Base-by-base conservation (phyloP, 768 basidiomycete genomes). In the Tylopilus sp. region DNA sequence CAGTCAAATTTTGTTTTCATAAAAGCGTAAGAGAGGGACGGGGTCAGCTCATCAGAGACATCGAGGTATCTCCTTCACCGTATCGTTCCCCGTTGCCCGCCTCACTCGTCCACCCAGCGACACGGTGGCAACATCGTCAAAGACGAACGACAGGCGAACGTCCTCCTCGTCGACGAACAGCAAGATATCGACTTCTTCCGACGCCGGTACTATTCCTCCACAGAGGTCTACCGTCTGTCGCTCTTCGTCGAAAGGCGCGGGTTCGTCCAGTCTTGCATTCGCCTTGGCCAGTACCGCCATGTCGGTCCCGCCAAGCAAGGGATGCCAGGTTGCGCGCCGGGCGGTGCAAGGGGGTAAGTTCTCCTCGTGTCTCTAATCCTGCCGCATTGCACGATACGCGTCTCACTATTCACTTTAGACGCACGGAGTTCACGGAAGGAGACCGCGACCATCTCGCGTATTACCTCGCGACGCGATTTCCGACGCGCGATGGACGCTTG, bases 381-480 rank as follows among this genome's bases (percentile, higher is more conserved):
- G n/a, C 6, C 35, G 35, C 12, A n/a, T 36, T 35, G 6, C 7
- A 20, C 47, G 39, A 50, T 30, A 17, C 28, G 31, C n/a, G 23
- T 6, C 10, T 25, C n/a, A 17, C 23, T 15, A 7, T 11, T 28
- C 26, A 10, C 26, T 28, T 1, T 38, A 68, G 68, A 41, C 67
- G 67, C 20, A 39, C 57, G 1, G 10, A 52, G 13, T 81, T 70
- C 51, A 73, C 75, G 0, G 33, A 53, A 6, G 69, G 74, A 0
- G 81, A 82, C 6, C 73, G 78, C 45, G 51, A 52, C 0, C 54
- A 71, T 6, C 73, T 82, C 2, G 64, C 74, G 5, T 70, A 73
- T 60, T 82, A 77, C 49, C 52, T 85, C 48, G 80, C 82, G 20
- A 73, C 56, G 45, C 65, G 75, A 42, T 75, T 72, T 38, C 80